A percentile compares a stretch with the other conserved stretches of the same genome.
These are phyloP conservation scores for Craterostigma plantagineum DNA, from an alignment of 257 asterid genomes.

Conservation along the genomic window DNA sequence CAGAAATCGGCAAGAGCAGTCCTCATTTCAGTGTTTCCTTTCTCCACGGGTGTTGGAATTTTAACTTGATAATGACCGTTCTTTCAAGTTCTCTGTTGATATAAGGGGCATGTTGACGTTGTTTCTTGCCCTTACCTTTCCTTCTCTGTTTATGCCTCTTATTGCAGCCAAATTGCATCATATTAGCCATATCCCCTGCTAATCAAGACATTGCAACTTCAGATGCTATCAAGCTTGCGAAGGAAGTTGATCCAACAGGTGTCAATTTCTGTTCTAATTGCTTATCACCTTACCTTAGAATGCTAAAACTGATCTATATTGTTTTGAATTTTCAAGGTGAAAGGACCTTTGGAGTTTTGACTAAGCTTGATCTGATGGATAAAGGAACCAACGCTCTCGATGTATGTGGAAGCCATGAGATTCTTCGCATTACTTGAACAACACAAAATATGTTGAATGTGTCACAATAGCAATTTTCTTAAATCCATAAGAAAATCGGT, in stretches of 20 bases:
- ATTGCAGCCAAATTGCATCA: slow-evolving; percentile 78
- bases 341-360: too few species aligned
- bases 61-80: too few species aligned
- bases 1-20: too few species aligned
- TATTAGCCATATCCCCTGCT: slow-evolving; percentile 88
- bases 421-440: too few species aligned
- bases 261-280: too few species aligned
- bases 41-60: too few species aligned
- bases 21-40: too few species aligned
- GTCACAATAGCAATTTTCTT: neutral
- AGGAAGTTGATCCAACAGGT: slow-evolving; percentile 96
- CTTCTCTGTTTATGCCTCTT: neutral
- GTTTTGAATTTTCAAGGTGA: neutral
- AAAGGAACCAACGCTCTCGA: too few species aligned
- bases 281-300: slow-evolving; percentile 3
- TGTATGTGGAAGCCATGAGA: too few species aligned
- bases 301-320: neutral
- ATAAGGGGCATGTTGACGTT: too few species aligned
- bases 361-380: too few species aligned
- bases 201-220: slow-evolving; percentile 98
- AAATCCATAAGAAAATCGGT: neutral
- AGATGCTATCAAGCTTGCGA: slow-evolving; percentile 93
- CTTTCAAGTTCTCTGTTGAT: too few species aligned
- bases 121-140: neutral
- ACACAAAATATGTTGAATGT: neutral